Evolutionary conservation across 257 asterid species (phyloP).

Genomic region (Coffea canephora): DNA sequence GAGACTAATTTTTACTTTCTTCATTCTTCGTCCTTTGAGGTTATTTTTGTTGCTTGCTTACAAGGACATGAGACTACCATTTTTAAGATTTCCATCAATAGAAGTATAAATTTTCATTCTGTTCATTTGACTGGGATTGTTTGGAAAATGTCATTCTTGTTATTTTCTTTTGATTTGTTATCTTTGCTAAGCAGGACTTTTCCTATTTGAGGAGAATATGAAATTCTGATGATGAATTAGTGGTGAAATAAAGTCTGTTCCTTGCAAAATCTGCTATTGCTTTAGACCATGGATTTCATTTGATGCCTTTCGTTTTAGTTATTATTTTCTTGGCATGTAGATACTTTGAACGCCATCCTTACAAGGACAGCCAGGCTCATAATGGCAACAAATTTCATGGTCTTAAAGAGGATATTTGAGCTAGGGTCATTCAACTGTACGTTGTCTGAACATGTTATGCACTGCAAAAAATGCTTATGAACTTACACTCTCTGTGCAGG

Average conservation of each 20-base stretch:
- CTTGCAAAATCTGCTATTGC: background rate
- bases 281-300: background rate
- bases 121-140: background rate
- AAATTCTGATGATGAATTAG: background rate
- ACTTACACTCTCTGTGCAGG: conserved; percentile 45
- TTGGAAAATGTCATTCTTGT: background rate
- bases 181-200: background rate
- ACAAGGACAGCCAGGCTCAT: background rate
- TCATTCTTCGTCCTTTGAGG: background rate
- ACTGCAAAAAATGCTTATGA: background rate
- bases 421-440: background rate
- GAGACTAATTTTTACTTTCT: background rate
- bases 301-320: background rate
- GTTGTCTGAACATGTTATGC: background rate
- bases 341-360: background rate
- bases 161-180: background rate
- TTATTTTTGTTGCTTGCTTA: background rate
- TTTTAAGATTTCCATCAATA: background rate
- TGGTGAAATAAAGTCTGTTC: background rate
- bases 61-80: background rate
- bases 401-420: background rate
- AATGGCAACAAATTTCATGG: background rate
- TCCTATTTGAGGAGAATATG: background rate
- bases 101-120: background rate
- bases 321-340: background rate